These are phyloP conservation scores for Rosa rugosa DNA, from an alignment of 306 rosid species.

Conservation along the genomic window DNA sequence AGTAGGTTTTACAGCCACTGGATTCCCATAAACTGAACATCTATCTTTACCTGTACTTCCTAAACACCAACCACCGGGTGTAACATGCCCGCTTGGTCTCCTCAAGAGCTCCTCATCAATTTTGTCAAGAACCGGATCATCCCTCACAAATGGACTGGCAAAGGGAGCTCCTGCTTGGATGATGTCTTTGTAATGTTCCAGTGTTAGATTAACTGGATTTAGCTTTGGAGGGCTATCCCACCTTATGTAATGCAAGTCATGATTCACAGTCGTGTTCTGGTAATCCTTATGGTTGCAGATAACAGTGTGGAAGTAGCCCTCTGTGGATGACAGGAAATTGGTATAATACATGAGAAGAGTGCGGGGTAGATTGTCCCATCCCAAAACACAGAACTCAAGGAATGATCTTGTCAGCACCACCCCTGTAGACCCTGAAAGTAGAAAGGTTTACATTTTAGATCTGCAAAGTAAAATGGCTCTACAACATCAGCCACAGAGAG, in stretches of 20 bases:
- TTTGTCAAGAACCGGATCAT: conserved; percentile 66
- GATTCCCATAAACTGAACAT: conserved; percentile 54
- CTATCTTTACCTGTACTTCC: conserved; percentile 48
- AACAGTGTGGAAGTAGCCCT: conserved; percentile 90
- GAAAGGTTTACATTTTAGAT: conserved; percentile 10
- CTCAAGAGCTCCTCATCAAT: conserved; percentile 60
- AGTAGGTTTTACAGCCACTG: conserved; percentile 61
- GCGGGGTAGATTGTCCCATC: conserved; percentile 95
- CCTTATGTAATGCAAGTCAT: conserved; percentile 65
- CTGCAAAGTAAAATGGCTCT: conserved; percentile 2
- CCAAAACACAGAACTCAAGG: conserved; percentile 73
- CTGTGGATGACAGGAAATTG: conserved; percentile 69
- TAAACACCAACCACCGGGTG: conserved; percentile 77
- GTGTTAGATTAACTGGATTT: conserved; percentile 50
- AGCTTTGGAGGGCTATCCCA: conserved; percentile 81
- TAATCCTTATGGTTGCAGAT: conserved; percentile 88
- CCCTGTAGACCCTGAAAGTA: conserved; percentile 69
- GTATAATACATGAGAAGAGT: conserved; percentile 89
- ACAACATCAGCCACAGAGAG: neutral
- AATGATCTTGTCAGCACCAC: conserved; percentile 70
- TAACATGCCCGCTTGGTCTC: conserved; percentile 51
- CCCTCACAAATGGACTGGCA: conserved; percentile 51
- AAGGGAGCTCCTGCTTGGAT: conserved; percentile 71
- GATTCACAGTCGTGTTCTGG: conserved; percentile 83
- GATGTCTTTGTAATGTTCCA: conserved; percentile 72